Percentiles rank a stretch among this genome's conserved stretches.
phyloP scores from a whole-genome alignment of 345 rosid genomes.

The Syzygium aromaticum region DNA sequence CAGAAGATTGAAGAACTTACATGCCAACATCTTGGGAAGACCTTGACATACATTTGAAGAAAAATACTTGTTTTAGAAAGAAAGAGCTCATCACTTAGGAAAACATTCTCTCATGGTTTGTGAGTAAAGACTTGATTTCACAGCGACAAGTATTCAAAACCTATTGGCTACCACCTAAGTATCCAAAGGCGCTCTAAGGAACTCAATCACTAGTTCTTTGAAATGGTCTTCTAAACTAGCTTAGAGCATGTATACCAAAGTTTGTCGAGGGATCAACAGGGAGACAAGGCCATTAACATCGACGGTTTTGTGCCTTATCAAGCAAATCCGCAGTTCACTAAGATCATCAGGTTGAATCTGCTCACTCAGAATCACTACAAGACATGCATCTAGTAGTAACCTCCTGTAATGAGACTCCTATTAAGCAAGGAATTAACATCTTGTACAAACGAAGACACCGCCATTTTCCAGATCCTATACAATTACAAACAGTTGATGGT shows the following conservation, averaged over 20 bases:
- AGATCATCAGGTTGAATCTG: neutral
- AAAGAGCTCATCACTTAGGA: neutral
- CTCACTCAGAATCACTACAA: neutral
- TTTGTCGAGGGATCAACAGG: neutral
- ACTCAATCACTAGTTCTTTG: neutral
- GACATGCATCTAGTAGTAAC: neutral
- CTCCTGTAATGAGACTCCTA: neutral
- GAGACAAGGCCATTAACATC: neutral
- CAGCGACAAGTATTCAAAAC: neutral
- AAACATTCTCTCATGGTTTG: neutral
- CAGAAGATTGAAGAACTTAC: neutral
- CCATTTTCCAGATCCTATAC: neutral
- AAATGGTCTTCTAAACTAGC: neutral
- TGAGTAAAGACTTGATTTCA: neutral
- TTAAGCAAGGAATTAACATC: neutral
- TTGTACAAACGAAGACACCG: neutral
- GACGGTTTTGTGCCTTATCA: neutral
- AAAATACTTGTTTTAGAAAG: neutral
- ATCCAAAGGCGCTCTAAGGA: neutral
- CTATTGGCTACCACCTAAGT: neutral
- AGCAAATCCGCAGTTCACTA: neutral
- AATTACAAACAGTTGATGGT: neutral
- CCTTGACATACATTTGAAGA: neutral
- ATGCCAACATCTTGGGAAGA: neutral
- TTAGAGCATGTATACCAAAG: neutral